Evolutionary conservation across 371 early-diverging fungal genomes (phyloP).

Genomic region (Lichtheimia ornata): DNA sequence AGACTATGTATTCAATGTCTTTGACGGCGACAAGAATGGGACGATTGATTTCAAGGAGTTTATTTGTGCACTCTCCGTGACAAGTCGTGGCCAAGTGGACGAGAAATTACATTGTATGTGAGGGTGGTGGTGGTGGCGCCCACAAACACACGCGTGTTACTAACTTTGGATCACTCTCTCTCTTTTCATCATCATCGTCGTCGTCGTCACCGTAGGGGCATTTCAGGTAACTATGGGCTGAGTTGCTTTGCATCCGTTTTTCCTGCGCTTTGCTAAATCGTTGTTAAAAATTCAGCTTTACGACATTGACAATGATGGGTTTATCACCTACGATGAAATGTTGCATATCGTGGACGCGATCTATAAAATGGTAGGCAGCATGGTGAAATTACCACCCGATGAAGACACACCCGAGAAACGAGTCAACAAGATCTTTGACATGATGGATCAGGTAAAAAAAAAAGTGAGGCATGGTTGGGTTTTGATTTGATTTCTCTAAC

Average conservation of each 20-base stretch:
- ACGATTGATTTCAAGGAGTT: conserved; percentile 93
- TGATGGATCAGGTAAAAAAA: conserved; percentile 79
- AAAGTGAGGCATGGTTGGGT: not conserved
- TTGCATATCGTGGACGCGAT: conserved; percentile 88
- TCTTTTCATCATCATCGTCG: not conserved
- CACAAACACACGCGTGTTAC: no score
- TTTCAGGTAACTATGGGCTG: conserved; percentile 34
- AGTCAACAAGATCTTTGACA: conserved; percentile 85
- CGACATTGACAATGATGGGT: conserved; percentile 91
- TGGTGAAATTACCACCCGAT: conserved; percentile 88
- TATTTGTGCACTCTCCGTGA: conserved; percentile 83
- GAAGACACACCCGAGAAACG: conserved; percentile 93
- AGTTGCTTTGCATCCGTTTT: not conserved
- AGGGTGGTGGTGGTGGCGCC: no score
- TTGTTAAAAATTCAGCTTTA: conserved; percentile 52
- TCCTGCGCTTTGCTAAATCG: not conserved
- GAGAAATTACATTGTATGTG: conserved; percentile 84
- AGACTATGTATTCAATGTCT: conserved; percentile 87
- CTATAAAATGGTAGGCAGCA: conserved; percentile 92
- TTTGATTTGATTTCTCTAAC: not conserved
- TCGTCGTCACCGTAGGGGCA: conserved; percentile 31
- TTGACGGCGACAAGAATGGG: conserved; percentile 88
- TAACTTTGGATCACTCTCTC: not conserved
- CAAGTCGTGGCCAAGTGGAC: conserved; percentile 83
- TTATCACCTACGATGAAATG: conserved; percentile 90